Evolutionary conservation across 2,329 filamentous ascomycete species (phyloP), one percentile per base, ranked within the genome.

Genomic region (Penicillium sp.): DNA sequence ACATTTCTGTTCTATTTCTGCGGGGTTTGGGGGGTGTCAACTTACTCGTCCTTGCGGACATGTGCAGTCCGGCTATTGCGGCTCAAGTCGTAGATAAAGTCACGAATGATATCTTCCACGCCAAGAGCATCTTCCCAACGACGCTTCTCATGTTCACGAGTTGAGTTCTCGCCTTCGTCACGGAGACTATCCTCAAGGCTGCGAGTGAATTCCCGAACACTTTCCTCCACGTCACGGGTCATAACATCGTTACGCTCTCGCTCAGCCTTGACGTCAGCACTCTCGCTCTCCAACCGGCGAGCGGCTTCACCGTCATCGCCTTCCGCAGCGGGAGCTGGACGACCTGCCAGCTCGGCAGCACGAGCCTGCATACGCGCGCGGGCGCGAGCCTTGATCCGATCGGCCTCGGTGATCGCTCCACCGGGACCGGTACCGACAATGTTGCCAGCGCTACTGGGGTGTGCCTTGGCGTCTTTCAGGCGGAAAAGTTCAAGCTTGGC

Each of bases 361-460:
- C 94, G 89, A 68, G 96, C 92, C 77, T 97, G 93, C 94, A 99
- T 99, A 87, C 97, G 96, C 34, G 93, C 93, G 77, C 92, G 96
- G 28, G 94, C 93, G 63, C 92, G 87, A 31, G 94, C 94, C 79
- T 97, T 97, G 62, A 97, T 84, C 50, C 93, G 87, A 75, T 99
- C 94, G 3, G 91, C 89, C 75, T 99, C 94, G 0, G 94, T 99
- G 37, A 99, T 86, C 40, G 86, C 78, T 48, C 94, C 94, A 39
- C 93, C 93, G 54, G 92, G 93, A 9, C 94, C 94, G 57, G 93
- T 97, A 42, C 94, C 94, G 55, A 97, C 85, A 59, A 99, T 91
- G 26, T 87, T 83, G 18, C 89, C 81, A 9, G 91, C 88, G 68
- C 89, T 91, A 60, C 87, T 84, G 3, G 94, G 94, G 70, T 97